Conservation (phyloP, 2,329 filamentous ascomycete genomes). For the Aspergillus pseudoviridinutans region DNA sequence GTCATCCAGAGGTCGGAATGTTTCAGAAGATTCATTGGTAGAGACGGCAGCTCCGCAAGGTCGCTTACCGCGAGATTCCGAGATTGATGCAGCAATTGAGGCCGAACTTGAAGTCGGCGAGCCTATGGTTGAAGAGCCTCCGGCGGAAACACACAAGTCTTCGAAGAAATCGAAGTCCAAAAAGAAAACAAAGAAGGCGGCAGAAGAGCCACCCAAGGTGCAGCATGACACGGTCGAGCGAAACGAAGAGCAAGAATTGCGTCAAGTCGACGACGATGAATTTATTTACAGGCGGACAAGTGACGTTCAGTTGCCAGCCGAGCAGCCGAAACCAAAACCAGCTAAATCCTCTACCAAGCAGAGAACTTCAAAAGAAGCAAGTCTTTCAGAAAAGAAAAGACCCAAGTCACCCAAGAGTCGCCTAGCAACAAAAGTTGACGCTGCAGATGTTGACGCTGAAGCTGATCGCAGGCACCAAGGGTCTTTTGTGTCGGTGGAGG, state of each 20-base stretch:
- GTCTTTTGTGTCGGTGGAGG: conserved; percentile 29
- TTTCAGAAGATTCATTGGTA: conserved; percentile 45
- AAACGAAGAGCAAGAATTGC: conserved; percentile 1
- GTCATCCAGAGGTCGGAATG: conserved; percentile 46
- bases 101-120: conserved; percentile 59
- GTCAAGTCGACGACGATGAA: not conserved
- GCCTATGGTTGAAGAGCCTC: conserved; percentile 47
- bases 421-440: conserved; percentile 3
- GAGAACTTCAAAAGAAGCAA: conserved; percentile 16
- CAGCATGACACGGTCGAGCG: conserved; percentile 7
- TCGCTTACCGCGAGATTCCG: conserved; percentile 56
- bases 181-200: conserved; percentile 25
- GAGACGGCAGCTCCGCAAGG: conserved; percentile 47
- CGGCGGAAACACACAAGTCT: conserved; percentile 16
- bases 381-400: not conserved
- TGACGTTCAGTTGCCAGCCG: conserved; percentile 7
- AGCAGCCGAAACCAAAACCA: conserved; percentile 16
- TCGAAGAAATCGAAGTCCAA: conserved; percentile 27
- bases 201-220: conserved; percentile 8
- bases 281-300: not conserved
- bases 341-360: conserved; percentile 20
- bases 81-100: conserved; percentile 63
- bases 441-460: conserved; percentile 8
- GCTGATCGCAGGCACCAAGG: conserved; percentile 19
- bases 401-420: not conserved